Base-by-base conservation (phyloP, 106 monocot species). In the Alisma plantagoaquatica region DNA sequence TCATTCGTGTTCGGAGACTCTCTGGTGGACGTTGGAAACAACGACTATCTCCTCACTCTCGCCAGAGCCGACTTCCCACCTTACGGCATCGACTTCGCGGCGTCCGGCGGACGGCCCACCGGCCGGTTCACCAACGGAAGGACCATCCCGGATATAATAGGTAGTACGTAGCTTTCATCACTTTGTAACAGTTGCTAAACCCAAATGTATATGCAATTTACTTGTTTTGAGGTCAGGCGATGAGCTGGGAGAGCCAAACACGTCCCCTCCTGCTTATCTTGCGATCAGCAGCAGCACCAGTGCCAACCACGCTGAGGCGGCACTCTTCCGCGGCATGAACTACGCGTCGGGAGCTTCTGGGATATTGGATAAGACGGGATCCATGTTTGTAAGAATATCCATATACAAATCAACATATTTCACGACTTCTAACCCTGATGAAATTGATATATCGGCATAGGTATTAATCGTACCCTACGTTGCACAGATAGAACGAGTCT, bases 1-100 rank as follows among this genome's bases (percentile, higher is more conserved):
- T 56, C 66, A n/a, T 79, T 79, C 35, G 48, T 79, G 53, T 79
- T 74, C 41, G 79, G 79, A 3, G 79, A 79, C 57, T 79, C 79
- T 31, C 54, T 79, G 44, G 79, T 62, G 14, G 79, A 79, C 46
- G 49, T 61, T 22, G 79, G 79, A 1, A 79, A 79, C 56, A 79
- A 79, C 7, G 73, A 78, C 68, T 79, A 70, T 29, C 33, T 74
- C 30, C 52, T 79, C 41, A 74, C 74, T 45, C 50, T 79, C n/a
- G 65, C 79, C 12, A 79, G 50, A 52, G 79, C 70, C 41, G 63
- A 79, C 32, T 65, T 57, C 2, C 70, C 79, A 7, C 79, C 79
- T 22, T 79, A 79, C 25, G 79, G 79, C 14, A 66, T 79, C 41
- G 74, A 79, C 49, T 79, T 79, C 32, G 23, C 20, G 0, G 59